phyloP scores from a whole-genome alignment of 2,329 filamentous ascomycete genomes.

The Tympanopsis confertula region DNA sequence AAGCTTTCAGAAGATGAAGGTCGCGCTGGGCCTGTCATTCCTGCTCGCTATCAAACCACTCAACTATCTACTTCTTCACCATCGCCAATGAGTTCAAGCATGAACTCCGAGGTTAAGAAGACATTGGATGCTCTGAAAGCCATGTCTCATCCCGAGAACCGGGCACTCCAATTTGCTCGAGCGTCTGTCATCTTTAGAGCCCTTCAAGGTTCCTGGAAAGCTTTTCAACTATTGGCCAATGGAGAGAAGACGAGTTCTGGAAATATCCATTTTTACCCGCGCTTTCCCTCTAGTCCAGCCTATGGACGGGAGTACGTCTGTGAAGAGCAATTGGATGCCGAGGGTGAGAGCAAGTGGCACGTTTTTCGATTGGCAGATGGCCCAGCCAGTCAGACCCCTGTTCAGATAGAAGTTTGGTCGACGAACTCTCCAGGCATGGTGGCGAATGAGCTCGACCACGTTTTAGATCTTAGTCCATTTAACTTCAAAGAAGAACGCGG shows the following conservation, averaged over 20 bases:
- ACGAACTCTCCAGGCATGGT: not conserved
- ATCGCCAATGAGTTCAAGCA: constrained; percentile 15
- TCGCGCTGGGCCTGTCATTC: constrained; percentile 13
- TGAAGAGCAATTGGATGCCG: too few species aligned
- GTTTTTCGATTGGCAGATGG: not conserved
- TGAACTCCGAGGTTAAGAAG: constrained; percentile 15
- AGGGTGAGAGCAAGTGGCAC: not conserved
- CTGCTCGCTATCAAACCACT: constrained; percentile 7
- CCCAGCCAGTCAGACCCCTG: not conserved
- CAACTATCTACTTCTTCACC: constrained; percentile 17
- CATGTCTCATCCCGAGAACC: not conserved
- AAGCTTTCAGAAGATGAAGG: constrained; percentile 10
- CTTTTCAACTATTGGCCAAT: constrained; percentile 11
- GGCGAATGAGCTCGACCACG: not conserved
- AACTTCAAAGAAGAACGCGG: not conserved
- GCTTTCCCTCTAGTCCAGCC: not conserved
- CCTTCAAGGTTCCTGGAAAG: constrained; percentile 36
- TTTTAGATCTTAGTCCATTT: too few species aligned
- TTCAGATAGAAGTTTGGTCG: not conserved
- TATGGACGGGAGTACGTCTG: not conserved
- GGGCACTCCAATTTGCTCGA: constrained; percentile 10
- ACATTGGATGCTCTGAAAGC: not conserved
- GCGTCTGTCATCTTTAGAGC: constrained; percentile 33
- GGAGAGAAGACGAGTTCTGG: not conserved
- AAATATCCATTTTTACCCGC: not conserved